Base-by-base conservation (phyloP, 371 early-diverging fungal genomes). In the Enteropsectra breve region DNA sequence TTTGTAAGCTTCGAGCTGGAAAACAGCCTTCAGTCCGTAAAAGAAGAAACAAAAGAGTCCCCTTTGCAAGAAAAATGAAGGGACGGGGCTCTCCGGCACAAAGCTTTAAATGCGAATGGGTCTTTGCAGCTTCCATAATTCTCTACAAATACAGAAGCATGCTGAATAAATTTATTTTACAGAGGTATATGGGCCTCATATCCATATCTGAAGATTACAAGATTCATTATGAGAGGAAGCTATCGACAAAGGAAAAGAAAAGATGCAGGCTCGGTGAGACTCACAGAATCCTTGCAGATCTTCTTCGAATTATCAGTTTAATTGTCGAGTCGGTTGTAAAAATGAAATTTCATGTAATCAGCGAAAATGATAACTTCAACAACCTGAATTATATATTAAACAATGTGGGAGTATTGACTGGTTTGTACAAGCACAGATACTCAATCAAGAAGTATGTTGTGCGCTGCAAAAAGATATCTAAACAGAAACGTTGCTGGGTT, bases 361-460 rank as follows among this genome's bases (percentile, higher is more conserved):
- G 33, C 8, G 33, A n/a, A 8, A 52, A 52, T n/a, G 28, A 5
- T 8, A n/a, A 36, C 21, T 32, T n/a, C 28, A 90, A 92, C 77
- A 91, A 91, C 64, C 81, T 98, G 55, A 94, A 95, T 74, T 91
- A 96, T 70, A 88, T 90, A 49, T 94, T 98, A 82, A 87, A 91
- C 2, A 94, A 94, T 77, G 92, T 95, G n/a, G 97, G 97, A 45
- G 93, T 91, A 78, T 80, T 92, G 58, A 96, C 97, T 8, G 99
- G 95, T 65, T 94, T 97, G 88, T 98, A 98, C 81, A 87, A 94
- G 69, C 95, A 97, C 85, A 98, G 96, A 84, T 97, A 98, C 81
- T 83, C 87, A 54, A 80, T 92, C 56, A 94, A 96, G 94, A 78
- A 89, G 71, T 97, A 98, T 77, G 90, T 98, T 60, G 87, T 91